phyloP scores from a whole-genome alignment of 176 grass and related monocot genomes.

The Ensete glaucum region DNA sequence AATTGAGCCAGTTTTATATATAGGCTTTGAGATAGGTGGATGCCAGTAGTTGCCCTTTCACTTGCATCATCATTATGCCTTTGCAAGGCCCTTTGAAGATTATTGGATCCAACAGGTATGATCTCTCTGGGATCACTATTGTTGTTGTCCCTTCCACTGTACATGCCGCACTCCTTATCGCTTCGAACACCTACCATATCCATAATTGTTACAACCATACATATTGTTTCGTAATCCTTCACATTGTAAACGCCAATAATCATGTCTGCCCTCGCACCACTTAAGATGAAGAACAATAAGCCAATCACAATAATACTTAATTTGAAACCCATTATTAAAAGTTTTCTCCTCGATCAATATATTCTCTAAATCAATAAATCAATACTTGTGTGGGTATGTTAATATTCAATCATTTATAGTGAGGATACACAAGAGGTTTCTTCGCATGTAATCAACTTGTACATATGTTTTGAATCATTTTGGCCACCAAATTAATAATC shows the following conservation, averaged over 20 bases:
- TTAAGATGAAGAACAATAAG: conserved; percentile 11
- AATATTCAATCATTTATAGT: too few species aligned
- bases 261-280: not conserved
- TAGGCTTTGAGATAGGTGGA: conserved; percentile 41
- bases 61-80: conserved; percentile 30
- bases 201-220: not conserved
- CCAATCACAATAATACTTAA: not conserved
- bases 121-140: conserved; percentile 36
- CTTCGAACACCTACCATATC: conserved; percentile 21
- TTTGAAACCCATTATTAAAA: not conserved
- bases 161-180: conserved; percentile 54
- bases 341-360: not conserved
- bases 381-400: too few species aligned
- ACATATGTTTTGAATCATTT: too few species aligned
- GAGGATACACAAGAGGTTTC: too few species aligned
- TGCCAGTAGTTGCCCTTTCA: conserved; percentile 32
- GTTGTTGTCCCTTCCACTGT: conserved; percentile 15
- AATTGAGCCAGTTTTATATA: conserved; percentile 50
- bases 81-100: conserved; percentile 48
- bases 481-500: too few species aligned
- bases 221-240: not conserved
- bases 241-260: conserved; percentile 15
- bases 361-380: too few species aligned
- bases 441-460: too few species aligned
- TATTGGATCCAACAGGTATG: conserved; percentile 27